Base-by-base conservation (phyloP, 441 rosid species). In the Populus hybrid region DNA sequence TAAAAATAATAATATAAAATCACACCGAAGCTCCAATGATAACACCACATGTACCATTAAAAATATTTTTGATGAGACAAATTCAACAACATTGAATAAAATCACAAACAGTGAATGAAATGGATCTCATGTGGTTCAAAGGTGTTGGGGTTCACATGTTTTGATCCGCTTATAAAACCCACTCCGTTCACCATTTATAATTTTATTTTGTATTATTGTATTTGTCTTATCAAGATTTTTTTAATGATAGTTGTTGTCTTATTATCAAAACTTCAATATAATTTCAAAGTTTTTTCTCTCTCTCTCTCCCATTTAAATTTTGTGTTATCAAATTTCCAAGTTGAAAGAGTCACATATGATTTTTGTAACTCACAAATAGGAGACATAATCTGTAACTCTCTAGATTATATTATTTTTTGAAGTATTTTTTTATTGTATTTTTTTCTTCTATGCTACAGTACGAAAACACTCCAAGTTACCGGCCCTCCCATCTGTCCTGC, bases 171-270 rank as follows among this genome's bases (percentile, higher is more conserved):
- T 33, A 33, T 33, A 33, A 33, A 0, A 1, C 0, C 0, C 7
- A 33, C 0, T 33, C 0, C 1, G 1, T 33, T 33, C 5, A 6
- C 0, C 1, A 1, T 33, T 33, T 6, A 6, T 33, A 1, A 33
- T 6, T 33, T 33, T 33, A 33, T 33, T 33, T 1, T 0, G 0
- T 6, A 0, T 33, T 33, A 0, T 33, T 33, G 6, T 33, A 6
- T 33, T 1, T 33, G 1, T 33, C 1, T 33, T 6, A 0, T 33
- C 1, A 1, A 1, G 0, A 33, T 6, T 0, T 33, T 6, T 33
- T 33, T 6, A 6, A 33, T 33, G 1, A 0, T 33, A 33, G 0
- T 6, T 33, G 1, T 0, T 31, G 0, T 33, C 0, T 7, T 33
- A 33, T 33, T 0, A 1, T 6, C 1, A 7, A 33, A 6, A 1